Conservation (phyloP, 2,329 filamentous ascomycete genomes). For the Lasiodiplodia hormozganensis region DNA sequence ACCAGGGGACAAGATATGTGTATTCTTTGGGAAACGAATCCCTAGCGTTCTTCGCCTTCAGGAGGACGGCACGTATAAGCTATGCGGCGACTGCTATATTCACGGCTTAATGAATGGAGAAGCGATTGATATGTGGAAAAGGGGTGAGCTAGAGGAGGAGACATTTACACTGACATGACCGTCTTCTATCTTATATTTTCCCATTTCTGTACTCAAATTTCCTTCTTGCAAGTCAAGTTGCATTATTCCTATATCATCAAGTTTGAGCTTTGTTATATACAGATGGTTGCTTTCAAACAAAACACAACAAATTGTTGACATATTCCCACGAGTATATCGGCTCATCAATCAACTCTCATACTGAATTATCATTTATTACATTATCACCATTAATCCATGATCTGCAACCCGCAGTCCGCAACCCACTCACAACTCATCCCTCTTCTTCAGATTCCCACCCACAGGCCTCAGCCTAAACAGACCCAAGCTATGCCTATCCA, state of each 20-base stretch:
- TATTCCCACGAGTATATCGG: no score
- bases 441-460: slow-evolving; percentile 43
- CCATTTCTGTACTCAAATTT: no score
- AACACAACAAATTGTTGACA: no score
- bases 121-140: not conserved
- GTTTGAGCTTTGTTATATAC: no score
- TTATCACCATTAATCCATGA: no score
- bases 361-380: not conserved
- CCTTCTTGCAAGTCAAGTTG: no score
- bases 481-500: slow-evolving; percentile 59
- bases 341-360: no score
- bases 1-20: not conserved
- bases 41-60: not conserved
- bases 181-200: no score
- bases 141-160: not conserved
- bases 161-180: not conserved
- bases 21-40: not conserved
- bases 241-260: no score
- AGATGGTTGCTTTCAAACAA: no score
- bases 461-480: slow-evolving; percentile 55
- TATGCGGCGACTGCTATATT: not conserved
- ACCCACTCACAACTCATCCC: slow-evolving; percentile 57
- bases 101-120: not conserved
- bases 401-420: no score
- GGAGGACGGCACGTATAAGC: not conserved